phyloP scores from a whole-genome alignment of 371 early-diverging fungal genomes.

The Mortierella sp. region DNA sequence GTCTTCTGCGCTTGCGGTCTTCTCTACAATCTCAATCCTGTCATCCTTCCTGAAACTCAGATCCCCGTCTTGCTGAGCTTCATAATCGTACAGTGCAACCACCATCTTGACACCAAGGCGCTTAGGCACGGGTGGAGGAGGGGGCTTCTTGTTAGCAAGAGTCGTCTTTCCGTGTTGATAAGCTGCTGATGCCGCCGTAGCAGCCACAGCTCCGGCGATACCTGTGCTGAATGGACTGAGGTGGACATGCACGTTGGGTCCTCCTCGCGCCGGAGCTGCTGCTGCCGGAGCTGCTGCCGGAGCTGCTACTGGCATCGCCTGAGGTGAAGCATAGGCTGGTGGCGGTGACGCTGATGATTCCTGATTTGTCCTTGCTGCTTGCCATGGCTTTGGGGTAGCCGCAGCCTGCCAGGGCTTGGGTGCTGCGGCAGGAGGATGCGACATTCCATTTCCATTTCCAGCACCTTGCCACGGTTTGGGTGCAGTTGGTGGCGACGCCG shows the following conservation, averaged over 20 bases:
- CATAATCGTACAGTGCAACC: conserved; percentile 81
- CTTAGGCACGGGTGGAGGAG: conserved; percentile 53
- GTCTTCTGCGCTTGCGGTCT: conserved; percentile 72
- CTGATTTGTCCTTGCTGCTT: conserved; percentile 10
- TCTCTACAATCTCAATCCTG: conserved; percentile 74
- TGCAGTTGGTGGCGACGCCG: conserved; percentile 30
- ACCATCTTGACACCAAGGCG: conserved; percentile 59
- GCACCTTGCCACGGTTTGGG: conserved; percentile 44
- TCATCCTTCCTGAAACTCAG: conserved; percentile 79
- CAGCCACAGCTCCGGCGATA: conserved; percentile 46
- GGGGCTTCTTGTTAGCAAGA: conserved; percentile 40
- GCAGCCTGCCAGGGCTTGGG: conserved; percentile 44
- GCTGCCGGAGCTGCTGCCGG: conserved; percentile 21
- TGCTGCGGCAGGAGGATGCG: conserved; percentile 16
- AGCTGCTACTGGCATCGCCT: conserved; percentile 1
- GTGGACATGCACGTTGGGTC: conserved; percentile 51
- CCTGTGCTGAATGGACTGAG: conserved; percentile 53
- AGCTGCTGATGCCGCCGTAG: conserved; percentile 40
- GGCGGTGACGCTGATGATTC: conserved; percentile 41
- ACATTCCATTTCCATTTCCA: neutral
- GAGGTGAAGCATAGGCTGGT: conserved; percentile 48
- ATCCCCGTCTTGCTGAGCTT: conserved; percentile 79
- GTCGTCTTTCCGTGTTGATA: conserved; percentile 27
- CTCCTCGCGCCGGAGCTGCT: conserved; percentile 16
- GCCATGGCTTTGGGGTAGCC: conserved; percentile 37